A percentile compares a stretch with the other conserved stretches of the same genome.
These are phyloP conservation scores for Dioszegia hungarica DNA, from an alignment of 768 basidiomycete species.

Conservation along the genomic window DNA sequence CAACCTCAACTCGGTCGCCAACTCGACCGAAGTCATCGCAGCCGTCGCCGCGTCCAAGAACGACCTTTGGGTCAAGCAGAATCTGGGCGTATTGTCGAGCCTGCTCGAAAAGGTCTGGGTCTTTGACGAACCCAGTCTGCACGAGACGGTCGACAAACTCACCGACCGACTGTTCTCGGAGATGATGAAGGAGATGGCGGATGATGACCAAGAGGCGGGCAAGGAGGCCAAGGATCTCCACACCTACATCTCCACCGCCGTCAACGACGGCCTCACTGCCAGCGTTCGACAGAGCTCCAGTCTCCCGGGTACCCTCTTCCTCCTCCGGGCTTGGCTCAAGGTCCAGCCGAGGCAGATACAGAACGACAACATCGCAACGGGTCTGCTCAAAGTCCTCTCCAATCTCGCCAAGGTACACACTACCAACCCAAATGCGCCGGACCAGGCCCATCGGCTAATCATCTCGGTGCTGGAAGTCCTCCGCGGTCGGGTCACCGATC, in stretches of 20 bases:
- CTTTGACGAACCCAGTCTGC: conserved; percentile 70
- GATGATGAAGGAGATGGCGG: conserved; percentile 71
- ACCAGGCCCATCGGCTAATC: conserved; percentile 57
- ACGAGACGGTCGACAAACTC: conserved; percentile 74
- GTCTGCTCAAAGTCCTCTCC: conserved; percentile 75
- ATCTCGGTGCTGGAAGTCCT: conserved; percentile 78
- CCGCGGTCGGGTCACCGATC: conserved; percentile 68
- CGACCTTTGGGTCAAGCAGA: conserved; percentile 71
- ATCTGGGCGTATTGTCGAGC: conserved; percentile 68
- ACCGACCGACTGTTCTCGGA: conserved; percentile 73
- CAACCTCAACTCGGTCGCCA: conserved; percentile 64
- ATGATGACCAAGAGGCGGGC: conserved; percentile 64
- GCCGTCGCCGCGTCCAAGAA: conserved; percentile 77
- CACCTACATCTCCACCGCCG: conserved; percentile 65
- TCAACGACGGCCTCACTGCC: conserved; percentile 65
- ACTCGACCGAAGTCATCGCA: conserved; percentile 81
- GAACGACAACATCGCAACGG: conserved; percentile 69
- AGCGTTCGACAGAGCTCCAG: conserved; percentile 32
- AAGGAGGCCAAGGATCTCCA: conserved; percentile 71
- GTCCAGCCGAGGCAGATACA: conserved; percentile 64
- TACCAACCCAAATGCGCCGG: conserved; percentile 55
- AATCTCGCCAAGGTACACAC: conserved; percentile 86
- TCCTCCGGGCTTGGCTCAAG: conserved; percentile 79
- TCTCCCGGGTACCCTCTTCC: conserved; percentile 72
- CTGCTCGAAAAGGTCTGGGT: conserved; percentile 81